Conservation (phyloP, 352 stramenopile genomes). For the Phytophthora brassicae region DNA sequence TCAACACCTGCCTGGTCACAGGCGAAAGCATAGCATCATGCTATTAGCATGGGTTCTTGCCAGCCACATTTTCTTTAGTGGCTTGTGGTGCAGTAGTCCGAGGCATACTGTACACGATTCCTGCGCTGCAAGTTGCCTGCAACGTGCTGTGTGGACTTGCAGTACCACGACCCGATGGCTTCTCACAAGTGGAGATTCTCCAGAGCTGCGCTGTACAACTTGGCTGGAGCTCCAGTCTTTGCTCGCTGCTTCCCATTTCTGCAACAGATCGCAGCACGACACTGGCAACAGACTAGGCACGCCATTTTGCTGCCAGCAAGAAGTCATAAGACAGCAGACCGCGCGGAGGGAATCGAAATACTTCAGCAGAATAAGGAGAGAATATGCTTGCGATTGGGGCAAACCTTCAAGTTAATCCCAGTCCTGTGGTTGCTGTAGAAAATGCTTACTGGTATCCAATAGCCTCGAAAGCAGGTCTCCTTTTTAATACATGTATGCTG, state of each 20-base stretch:
- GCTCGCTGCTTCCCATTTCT: conserved; percentile 8
- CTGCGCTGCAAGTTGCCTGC: not conserved
- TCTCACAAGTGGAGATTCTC: conserved; percentile 1
- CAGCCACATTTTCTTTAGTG: not conserved
- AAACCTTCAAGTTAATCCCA: too few species aligned
- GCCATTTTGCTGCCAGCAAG: not conserved
- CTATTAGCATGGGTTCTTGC: too few species aligned
- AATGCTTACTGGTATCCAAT: too few species aligned
- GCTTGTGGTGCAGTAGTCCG: not conserved
- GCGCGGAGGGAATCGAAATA: not conserved
- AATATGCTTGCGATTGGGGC: too few species aligned
- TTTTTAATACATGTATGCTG: too few species aligned
- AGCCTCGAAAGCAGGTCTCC: too few species aligned
- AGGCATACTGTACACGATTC: not conserved
- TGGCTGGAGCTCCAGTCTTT: conserved; percentile 11
- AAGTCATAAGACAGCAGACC: not conserved
- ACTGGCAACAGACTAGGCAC: conserved; percentile 17
- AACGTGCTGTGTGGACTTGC: too few species aligned
- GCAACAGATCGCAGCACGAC: conserved; percentile 6
- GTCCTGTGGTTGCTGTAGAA: too few species aligned
- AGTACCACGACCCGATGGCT: not conserved
- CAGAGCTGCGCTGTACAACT: too few species aligned
- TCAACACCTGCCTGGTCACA: conserved; percentile 14
- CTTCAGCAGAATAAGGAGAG: not conserved
- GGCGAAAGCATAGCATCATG: not conserved